Evolutionary conservation across 345 rosid genomes (phyloP), one percentile per base, ranked within the genome.

Genomic region (Aegle marmelos): DNA sequence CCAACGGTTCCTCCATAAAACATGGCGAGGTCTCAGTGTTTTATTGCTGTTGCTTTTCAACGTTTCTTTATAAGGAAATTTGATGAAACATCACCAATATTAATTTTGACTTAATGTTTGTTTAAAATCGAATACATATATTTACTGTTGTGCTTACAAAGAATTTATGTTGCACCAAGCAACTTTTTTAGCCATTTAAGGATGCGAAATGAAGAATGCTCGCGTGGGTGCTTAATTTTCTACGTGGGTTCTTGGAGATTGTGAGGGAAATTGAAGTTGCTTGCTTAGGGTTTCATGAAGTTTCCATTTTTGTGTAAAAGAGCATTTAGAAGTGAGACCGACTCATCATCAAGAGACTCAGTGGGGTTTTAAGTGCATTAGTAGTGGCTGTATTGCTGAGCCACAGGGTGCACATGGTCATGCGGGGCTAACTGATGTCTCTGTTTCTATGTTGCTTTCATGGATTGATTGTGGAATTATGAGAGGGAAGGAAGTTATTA

Each of bases 1-100:
- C 81, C 81, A 82, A 85, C 70, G 87, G 89, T 68, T 87, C 84
- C 72, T 78, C 85, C 87, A 79, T 73, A 83, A 82, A 77, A 68
- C 84, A 80, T 87, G 83, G 88, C 84, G 84, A 83, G 64, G 81
- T 80, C 78, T 41, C 14, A 63, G 88, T 80, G 81, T 31, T 75
- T 57, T 41, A 53, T 59, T 36, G 82, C 73, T 76, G 67, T 67
- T 67, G 75, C 54, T 81, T 83, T 86, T 80, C 89, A 82, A 83
- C 74, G 84, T 82, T 85, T 63, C 87, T 78, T 79, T 74, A 45
- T 78, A 71, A 83, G 84, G 90, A 79, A 87, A 82, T 68, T 84
- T 83, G 85, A 81, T 82, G 81, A 86, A 79, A 83, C 83, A 74
- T 81, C 82, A 17, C 50, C 50, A 45, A 45, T 45, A 45, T 45